Percentiles rank a stretch among this genome's conserved stretches.
Evolutionary conservation across 2,329 filamentous ascomycete genomes (phyloP).

Genomic region (Neofusicoccum umdonicola): DNA sequence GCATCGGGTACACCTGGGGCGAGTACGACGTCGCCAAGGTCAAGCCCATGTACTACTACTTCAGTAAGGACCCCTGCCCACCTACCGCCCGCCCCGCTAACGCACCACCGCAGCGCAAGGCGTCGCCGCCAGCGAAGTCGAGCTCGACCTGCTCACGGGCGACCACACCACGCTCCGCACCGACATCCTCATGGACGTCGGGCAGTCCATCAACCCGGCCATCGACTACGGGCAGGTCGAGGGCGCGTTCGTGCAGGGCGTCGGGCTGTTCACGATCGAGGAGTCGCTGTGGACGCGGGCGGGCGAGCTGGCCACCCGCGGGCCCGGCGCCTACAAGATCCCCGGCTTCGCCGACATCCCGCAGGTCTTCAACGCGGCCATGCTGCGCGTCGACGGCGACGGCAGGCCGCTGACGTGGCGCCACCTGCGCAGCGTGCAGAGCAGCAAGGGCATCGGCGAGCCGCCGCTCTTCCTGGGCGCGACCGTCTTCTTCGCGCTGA

Average conservation of each 20-base stretch:
- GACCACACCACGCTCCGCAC: slow-evolving; percentile 85
- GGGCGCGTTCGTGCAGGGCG: slow-evolving; percentile 75
- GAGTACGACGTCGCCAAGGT: slow-evolving; percentile 32
- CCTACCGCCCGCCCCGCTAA: not conserved
- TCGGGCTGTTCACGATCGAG: slow-evolving; percentile 76
- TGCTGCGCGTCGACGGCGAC: slow-evolving; percentile 66
- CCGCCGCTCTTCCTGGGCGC: slow-evolving; percentile 75
- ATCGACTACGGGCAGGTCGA: slow-evolving; percentile 82
- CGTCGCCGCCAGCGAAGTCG: slow-evolving; percentile 82
- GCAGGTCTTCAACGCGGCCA: slow-evolving; percentile 75
- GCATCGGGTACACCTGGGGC: slow-evolving; percentile 91
- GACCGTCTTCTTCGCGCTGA: slow-evolving; percentile 80
- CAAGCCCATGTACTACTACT: slow-evolving; percentile 90
- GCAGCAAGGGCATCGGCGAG: slow-evolving; percentile 74
- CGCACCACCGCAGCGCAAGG: slow-evolving; percentile 46
- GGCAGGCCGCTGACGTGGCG: slow-evolving; percentile 66
- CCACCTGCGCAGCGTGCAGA: slow-evolving; percentile 78
- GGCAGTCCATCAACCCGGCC: slow-evolving; percentile 71
- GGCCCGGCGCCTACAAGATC: slow-evolving; percentile 76
- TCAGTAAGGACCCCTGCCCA: slow-evolving; percentile 53
- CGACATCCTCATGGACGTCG: slow-evolving; percentile 96
- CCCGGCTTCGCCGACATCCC: slow-evolving; percentile 85
- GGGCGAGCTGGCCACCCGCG: slow-evolving; percentile 62
- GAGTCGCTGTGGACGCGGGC: slow-evolving; percentile 65
- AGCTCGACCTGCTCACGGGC: slow-evolving; percentile 87